These are phyloP conservation scores for Tripterygium wilfordii DNA, from an alignment of 177 flowering plant species.

Conservation along the genomic window DNA sequence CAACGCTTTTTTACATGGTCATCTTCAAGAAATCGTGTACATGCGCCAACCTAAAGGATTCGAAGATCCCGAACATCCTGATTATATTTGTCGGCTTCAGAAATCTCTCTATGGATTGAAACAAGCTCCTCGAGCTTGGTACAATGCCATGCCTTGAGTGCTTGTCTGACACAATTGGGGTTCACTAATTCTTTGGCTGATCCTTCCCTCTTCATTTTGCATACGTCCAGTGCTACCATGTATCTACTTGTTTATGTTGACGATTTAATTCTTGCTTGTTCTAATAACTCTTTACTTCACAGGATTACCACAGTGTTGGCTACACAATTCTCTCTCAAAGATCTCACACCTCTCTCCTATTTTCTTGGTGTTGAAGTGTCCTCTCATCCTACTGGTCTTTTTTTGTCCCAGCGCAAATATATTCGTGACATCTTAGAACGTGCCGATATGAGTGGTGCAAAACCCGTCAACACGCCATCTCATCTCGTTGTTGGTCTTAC, in stretches of 20 bases:
- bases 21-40: neutral
- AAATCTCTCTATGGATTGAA: neutral
- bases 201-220: neutral
- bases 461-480: too few relatives aligned
- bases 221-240: neutral
- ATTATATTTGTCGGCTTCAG: neutral
- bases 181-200: neutral
- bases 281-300: neutral
- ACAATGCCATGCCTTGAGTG: neutral
- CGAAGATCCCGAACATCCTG: neutral
- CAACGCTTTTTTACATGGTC: neutral
- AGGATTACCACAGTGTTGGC: neutral
- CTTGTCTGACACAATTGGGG: neutral
- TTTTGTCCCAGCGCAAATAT: neutral
- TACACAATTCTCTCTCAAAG: too few relatives aligned
- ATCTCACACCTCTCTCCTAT: too few relatives aligned
- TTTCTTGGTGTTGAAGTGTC: neutral
- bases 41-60: neutral
- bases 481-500: too few relatives aligned
- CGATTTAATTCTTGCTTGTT: neutral
- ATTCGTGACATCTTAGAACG: neutral
- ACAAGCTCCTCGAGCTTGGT: neutral
- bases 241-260: neutral
- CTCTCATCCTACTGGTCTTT: neutral
- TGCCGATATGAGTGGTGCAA: neutral